Evolutionary conservation across 495 filamentous ascomycete genomes (phyloP), one percentile per base, ranked within the genome.

Genomic region (Hypoxylon fragiforme): DNA sequence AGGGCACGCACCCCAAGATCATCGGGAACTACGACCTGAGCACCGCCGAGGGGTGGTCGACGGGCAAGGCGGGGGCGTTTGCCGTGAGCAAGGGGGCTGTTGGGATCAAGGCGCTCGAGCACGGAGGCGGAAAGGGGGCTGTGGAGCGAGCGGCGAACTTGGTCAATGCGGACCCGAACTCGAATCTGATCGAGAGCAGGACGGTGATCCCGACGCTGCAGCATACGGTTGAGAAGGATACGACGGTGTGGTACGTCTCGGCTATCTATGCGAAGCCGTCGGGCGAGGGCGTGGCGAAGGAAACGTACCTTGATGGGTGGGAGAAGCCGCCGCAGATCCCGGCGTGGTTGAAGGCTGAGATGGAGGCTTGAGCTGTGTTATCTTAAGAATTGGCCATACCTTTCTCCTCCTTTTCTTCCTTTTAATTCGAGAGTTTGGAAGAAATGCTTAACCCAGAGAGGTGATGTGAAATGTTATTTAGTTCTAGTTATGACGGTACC

Each of bases 161-260:
- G 41, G 82, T 90, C 24, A 81, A 88, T 41, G 85, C 85, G 1
- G 89, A 92, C 66, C 86, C 88, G 1, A 91, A 92, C 64, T 84
- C 85, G 28, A 91, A 91, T 62, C 67, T 91, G 31, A 77, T 90
- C 0, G 81, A 87, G 70, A 81, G 82, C 26, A 69, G 88, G 43
- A 88, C 85, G 0, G 73, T 87, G 32, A 75, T 91, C 45, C 89
- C 88, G 14, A 87, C 84, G 12, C 62, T 91, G 58, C 77, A 78
- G 68, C 68, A 74, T 32, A 78, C 67, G 24, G 65, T 82, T 16
- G 46, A 54, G n/a, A 64, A 58, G 48, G 79, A 76, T 20, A 67
- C 75, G 60, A 72, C 48, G 20, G 71, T 69, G 26, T 80, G 76
- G 77, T 82, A 77, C 49, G 60, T 82, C 4, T 67, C 72, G 14